phyloP scores from a whole-genome alignment of 2,329 filamentous ascomycete species.

The Seiridium cupressi region DNA sequence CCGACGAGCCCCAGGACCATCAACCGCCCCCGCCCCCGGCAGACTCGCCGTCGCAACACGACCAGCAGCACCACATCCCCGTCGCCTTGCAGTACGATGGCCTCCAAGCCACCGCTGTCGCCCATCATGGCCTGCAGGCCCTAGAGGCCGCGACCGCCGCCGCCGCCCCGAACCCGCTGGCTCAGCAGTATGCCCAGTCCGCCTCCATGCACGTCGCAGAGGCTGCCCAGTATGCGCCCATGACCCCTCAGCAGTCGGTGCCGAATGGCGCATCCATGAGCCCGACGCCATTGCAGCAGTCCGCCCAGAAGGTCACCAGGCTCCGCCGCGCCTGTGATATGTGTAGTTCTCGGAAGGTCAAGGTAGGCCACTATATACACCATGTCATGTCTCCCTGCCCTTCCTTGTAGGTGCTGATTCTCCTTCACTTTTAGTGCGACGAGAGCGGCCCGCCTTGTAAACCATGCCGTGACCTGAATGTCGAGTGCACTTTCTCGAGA shows the following conservation, averaged over 20 bases:
- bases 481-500: slow-evolving; percentile 57
- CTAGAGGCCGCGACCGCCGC: slow-evolving; percentile 5
- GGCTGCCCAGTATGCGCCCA: slow-evolving; percentile 9
- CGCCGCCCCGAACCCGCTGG: slow-evolving; percentile 14
- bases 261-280: neutral
- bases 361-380: slow-evolving; percentile 30
- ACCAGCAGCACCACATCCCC: neutral
- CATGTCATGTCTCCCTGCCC: neutral
- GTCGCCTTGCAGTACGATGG: slow-evolving; percentile 8
- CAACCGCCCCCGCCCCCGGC: neutral
- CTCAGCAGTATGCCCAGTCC: slow-evolving; percentile 31
- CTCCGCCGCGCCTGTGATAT: slow-evolving; percentile 60
- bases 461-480: slow-evolving; percentile 54
- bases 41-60: neutral
- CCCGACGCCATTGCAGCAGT: neutral
- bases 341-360: slow-evolving; percentile 62
- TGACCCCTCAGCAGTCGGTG: neutral
- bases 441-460: slow-evolving; percentile 55
- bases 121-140: slow-evolving; percentile 8
- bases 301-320: slow-evolving; percentile 47
- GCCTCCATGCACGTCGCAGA: slow-evolving; percentile 28
- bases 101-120: slow-evolving; percentile 9
- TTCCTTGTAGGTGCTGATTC: neutral
- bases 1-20: neutral
- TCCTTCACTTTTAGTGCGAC: slow-evolving; percentile 40